Evolutionary conservation across 192 early-diverging fungal species (phyloP).

Genomic region (Backusella australiensis): DNA sequence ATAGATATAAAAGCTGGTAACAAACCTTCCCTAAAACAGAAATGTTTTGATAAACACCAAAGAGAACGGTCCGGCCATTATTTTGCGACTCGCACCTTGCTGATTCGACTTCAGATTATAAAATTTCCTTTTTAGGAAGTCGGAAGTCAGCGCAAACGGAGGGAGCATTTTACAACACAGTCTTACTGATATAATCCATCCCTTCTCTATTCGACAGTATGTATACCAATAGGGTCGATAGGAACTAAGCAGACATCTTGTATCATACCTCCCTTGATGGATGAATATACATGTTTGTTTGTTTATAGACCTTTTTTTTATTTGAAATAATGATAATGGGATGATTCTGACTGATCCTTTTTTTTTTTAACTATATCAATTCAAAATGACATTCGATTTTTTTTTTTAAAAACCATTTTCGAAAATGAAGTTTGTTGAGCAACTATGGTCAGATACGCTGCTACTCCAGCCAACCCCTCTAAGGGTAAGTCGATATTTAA

Average conservation of each 20-base stretch:
- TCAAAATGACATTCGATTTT: neutral
- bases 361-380: neutral
- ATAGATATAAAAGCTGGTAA: neutral
- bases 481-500: conserved; percentile 55
- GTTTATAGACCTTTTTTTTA: neutral
- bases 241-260: neutral
- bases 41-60: neutral
- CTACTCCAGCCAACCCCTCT: conserved; percentile 75
- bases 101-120: neutral
- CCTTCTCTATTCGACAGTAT: conserved; percentile 16
- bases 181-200: conserved; percentile 6
- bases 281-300: neutral
- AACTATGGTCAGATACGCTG: conserved; percentile 82
- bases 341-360: neutral
- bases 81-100: neutral
- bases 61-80: neutral
- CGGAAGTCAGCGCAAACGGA: neutral
- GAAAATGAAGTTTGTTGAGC: conserved; percentile 24
- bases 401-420: neutral
- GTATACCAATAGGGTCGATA: conserved; percentile 10
- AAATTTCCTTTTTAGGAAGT: neutral
- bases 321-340: neutral
- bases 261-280: neutral
- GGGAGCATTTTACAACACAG: conserved; percentile 1
- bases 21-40: neutral